phyloP scores from a whole-genome alignment of 495 filamentous ascomycete genomes.

The Corynascus novoguineensis region DNA sequence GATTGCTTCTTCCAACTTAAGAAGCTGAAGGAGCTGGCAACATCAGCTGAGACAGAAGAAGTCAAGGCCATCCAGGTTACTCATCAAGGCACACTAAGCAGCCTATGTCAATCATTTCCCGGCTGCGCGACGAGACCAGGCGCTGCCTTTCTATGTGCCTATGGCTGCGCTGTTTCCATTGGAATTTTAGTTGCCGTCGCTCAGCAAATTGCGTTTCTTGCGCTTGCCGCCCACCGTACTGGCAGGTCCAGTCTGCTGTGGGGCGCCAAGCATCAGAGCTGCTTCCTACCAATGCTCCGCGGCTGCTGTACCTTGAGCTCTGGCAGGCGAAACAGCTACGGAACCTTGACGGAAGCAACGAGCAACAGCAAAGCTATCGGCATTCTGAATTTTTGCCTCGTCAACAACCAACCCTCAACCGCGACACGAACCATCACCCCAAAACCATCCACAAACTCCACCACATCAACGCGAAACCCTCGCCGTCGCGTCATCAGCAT shows the following conservation, averaged over 20 bases:
- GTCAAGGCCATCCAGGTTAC: too few relatives aligned
- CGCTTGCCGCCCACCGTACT: slow-evolving; percentile 15
- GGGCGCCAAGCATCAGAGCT: slow-evolving; percentile 12
- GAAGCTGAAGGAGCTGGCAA: too few relatives aligned
- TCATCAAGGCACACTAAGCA: too few relatives aligned
- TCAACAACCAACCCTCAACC: slow-evolving; percentile 32
- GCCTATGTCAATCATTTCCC: too few relatives aligned
- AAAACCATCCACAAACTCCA: slow-evolving; percentile 19
- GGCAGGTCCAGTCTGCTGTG: slow-evolving; percentile 1
- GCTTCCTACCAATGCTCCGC: too few relatives aligned
- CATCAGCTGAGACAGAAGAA: too few relatives aligned
- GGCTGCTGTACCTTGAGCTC: slow-evolving; percentile 11
- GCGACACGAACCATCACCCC: slow-evolving; percentile 20
- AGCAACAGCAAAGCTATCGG: slow-evolving; percentile 22
- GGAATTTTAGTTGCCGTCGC: too few relatives aligned
- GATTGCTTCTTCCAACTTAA: too few relatives aligned
- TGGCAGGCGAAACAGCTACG: slow-evolving; percentile 23
- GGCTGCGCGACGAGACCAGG: too few relatives aligned
- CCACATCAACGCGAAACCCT: slow-evolving; percentile 13
- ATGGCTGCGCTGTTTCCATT: too few relatives aligned
- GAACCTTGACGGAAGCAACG: slow-evolving; percentile 19
- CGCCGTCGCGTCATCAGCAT: slow-evolving; percentile 19
- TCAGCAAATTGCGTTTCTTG: slow-evolving; percentile 15
- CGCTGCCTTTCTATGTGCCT: too few relatives aligned
- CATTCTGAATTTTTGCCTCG: slow-evolving; percentile 33